Evolutionary conservation across 345 rosid genomes (phyloP).

Genomic region (Eucalyptus cladocalyx): DNA sequence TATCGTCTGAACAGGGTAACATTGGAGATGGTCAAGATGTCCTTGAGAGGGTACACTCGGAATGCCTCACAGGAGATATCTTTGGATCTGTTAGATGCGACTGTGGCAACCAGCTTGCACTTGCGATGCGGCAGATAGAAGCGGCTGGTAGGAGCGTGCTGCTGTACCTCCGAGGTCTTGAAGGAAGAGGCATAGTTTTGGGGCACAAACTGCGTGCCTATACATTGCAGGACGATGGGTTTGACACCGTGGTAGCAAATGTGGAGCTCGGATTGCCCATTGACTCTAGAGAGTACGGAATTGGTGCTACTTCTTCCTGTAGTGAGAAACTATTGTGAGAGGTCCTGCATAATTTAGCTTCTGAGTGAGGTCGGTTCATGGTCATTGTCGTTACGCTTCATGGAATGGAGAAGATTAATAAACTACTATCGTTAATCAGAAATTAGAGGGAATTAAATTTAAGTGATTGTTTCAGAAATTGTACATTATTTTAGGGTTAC

Average conservation of each 20-base stretch:
- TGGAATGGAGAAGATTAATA: background rate
- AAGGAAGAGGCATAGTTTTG: background rate
- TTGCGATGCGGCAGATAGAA: background rate
- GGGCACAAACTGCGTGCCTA: background rate
- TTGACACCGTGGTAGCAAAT: conserved; percentile 23
- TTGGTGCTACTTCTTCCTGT: conserved; percentile 26
- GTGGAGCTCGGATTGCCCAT: conserved; percentile 76
- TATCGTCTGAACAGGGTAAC: background rate
- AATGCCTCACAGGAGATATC: background rate
- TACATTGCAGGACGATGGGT: background rate
- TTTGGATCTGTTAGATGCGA: background rate
- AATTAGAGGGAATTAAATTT: background rate
- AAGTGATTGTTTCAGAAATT: background rate
- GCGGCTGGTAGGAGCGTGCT: background rate
- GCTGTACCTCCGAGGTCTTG: background rate
- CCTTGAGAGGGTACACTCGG: background rate
- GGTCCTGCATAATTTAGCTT: background rate
- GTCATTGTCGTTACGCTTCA: background rate
- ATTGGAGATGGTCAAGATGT: background rate
- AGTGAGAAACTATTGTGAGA: background rate
- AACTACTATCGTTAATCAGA: background rate
- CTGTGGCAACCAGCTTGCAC: background rate
- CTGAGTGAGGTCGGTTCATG: background rate
- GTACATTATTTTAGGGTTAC: background rate
- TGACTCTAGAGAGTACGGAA: conserved; percentile 86